Base-by-base conservation (phyloP, 139 green algal species). In the Parachlorella kessleri region DNA sequence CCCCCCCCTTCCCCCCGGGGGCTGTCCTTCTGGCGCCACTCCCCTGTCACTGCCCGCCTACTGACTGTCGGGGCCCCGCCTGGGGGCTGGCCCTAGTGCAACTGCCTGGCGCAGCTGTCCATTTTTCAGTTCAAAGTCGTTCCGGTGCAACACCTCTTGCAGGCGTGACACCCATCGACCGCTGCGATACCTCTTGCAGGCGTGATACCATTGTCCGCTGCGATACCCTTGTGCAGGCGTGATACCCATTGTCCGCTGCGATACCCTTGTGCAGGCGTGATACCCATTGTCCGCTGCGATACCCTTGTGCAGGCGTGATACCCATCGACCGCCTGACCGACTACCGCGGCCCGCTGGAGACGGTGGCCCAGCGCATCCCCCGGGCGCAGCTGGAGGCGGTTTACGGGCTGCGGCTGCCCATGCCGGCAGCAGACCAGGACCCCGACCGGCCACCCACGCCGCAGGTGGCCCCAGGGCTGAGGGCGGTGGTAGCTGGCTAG, bases 311-410 rank as follows among this genome's bases (percentile, higher is more conserved):
- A 84, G 97, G 97, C 66, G 97, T 99, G 23, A 90, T 99, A 28
- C 97, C 97, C 67, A 98, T 99, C 55, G 97, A 99, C 80, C 84
- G 94, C 4, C 89, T 99, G 28, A 98, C 95, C 38, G 96, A 98
- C 48, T 90, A 98, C 7, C 83, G 90, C 2, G 81, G 81, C 0
- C 92, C 96, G 2, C 80, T 98, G 4, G 90, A 90, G 21, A 86
- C 96, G 4, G 86, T 98, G 24, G 83, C 89, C 14, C 28, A 74
- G 48, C 80, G 88, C 24, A 78, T 94, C 23, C 54, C 81, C 0
- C 70, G 87, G 7, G 30, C 63, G 2, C 84, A 93, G 79, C 77
- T 99, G 10, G 89, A 97, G 79, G 30, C 32, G 0, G 84, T 88
- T 24, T 99, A 98, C 76, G 87, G 87, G 65, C 73, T 99, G 36